These are phyloP conservation scores for Filobasidium floriforme DNA, from an alignment of 768 basidiomycete genomes.

Conservation along the genomic window DNA sequence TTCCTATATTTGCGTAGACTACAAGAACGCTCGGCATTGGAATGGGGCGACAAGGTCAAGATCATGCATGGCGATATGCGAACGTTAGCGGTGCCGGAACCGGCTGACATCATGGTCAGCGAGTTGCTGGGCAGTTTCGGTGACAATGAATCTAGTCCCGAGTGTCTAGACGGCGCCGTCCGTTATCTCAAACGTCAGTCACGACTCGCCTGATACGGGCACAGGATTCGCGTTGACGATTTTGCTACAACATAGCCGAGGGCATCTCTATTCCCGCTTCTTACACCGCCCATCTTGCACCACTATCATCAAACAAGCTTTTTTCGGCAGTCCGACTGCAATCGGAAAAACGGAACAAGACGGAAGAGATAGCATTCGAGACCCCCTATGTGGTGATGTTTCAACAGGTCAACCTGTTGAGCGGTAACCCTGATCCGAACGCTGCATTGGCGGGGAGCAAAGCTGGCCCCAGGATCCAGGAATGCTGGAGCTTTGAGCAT, in stretches of 20 bases:
- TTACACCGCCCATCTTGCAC: slow-evolving; percentile 89
- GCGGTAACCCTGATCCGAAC: slow-evolving; percentile 56
- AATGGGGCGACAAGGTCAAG: slow-evolving; percentile 75
- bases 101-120: slow-evolving; percentile 86
- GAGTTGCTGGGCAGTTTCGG: slow-evolving; percentile 96
- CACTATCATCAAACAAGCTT: slow-evolving; percentile 86
- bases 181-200: slow-evolving; percentile 79
- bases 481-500: slow-evolving; percentile 97
- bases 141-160: slow-evolving; percentile 95
- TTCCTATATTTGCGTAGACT: slow-evolving; percentile 51
- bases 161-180: slow-evolving; percentile 93
- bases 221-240: too few species aligned
- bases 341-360: slow-evolving; percentile 46
- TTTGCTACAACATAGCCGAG: slow-evolving; percentile 61
- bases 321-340: slow-evolving; percentile 68
- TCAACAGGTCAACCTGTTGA: slow-evolving; percentile 80
- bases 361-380: slow-evolving; percentile 62
- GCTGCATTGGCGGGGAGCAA: slow-evolving; percentile 46
- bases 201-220: neutral
- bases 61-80: slow-evolving; percentile 96
- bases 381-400: slow-evolving; percentile 99
- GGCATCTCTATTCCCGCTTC: slow-evolving; percentile 95
- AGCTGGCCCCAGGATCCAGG: slow-evolving; percentile 78
- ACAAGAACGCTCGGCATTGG: slow-evolving; percentile 67
- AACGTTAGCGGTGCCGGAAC: slow-evolving; percentile 67